Percentiles rank a stretch among this genome's conserved stretches.
phyloP scores from a whole-genome alignment of 345 rosid genomes.

The Pseudoturritis turrita region DNA sequence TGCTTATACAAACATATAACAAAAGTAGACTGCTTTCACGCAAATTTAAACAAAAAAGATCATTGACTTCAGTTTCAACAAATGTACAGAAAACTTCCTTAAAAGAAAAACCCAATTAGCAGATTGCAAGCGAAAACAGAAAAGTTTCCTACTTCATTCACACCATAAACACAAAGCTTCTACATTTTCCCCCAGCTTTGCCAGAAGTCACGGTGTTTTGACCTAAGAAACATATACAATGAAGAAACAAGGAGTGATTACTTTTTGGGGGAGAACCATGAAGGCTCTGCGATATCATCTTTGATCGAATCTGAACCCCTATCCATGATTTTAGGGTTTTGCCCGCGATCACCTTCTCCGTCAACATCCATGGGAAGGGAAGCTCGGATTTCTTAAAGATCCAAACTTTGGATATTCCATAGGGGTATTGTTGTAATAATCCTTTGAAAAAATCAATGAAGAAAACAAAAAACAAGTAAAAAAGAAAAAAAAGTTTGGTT shows the following conservation, averaged over 20 bases:
- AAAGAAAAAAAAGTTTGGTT: neutral
- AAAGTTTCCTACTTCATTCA: neutral
- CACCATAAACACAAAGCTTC: conserved; percentile 5
- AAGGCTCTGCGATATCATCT: conserved; percentile 41
- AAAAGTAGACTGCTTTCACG: conserved; percentile 5
- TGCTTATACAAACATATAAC: neutral
- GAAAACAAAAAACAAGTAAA: neutral
- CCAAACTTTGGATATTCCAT: conserved; percentile 20
- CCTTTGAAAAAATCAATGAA: neutral
- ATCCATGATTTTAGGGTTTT: conserved; percentile 25
- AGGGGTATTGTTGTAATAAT: conserved; percentile 1
- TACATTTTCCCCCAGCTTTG: neutral
- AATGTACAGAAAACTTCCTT: neutral
- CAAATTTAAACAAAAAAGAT: neutral
- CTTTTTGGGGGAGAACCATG: conserved; percentile 87
- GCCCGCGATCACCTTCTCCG: conserved; percentile 28
- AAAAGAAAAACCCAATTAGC: neutral
- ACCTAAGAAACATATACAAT: neutral
- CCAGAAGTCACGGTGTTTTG: neutral
- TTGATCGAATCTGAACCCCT: conserved; percentile 33
- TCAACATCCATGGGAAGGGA: conserved; percentile 21
- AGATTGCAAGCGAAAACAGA: neutral
- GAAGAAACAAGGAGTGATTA: conserved; percentile 10
- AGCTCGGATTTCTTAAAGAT: neutral
- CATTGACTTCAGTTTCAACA: neutral